phyloP scores from a whole-genome alignment of 441 rosid species.

The Sinapis alba region DNA sequence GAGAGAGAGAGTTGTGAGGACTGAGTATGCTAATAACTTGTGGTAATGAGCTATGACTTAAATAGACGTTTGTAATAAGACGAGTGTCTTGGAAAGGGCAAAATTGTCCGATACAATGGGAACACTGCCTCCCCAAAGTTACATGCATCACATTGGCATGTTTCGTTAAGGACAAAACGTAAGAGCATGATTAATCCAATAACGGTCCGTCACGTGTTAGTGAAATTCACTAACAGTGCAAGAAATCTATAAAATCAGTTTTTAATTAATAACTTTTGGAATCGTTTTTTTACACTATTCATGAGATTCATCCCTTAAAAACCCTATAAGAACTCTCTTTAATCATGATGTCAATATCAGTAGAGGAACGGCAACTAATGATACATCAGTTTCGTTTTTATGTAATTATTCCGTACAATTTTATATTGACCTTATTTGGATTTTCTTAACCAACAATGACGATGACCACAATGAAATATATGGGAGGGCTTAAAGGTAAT shows the following conservation, averaged over 20 bases:
- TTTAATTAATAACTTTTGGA: too few relatives aligned
- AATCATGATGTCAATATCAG: too few relatives aligned
- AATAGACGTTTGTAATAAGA: constrained; percentile 18
- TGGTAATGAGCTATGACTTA: constrained; percentile 28
- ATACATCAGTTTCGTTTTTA: neutral
- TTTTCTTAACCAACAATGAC: neutral
- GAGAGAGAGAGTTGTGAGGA: neutral
- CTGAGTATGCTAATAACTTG: constrained; percentile 32
- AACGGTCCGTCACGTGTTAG: too few relatives aligned
- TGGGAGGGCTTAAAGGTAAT: constrained; percentile 11
- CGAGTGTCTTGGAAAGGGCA: constrained; percentile 18
- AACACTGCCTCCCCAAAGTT: neutral
- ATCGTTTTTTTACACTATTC: too few relatives aligned
- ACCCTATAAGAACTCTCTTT: too few relatives aligned
- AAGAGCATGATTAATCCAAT: too few relatives aligned
- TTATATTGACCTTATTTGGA: neutral
- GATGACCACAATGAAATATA: neutral
- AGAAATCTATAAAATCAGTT: too few relatives aligned
- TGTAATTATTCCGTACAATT: neutral
- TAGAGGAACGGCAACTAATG: neutral
- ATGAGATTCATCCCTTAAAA: too few relatives aligned
- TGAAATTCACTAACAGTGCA: too few relatives aligned
- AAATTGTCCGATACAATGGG: constrained; percentile 24
- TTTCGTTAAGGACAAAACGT: neutral
- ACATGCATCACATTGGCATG: constrained; percentile 1